A percentile compares a stretch with the other conserved stretches of the same genome.
These are phyloP conservation scores for Geranium brycei DNA, from an alignment of 345 rosid species.

Conservation along the genomic window DNA sequence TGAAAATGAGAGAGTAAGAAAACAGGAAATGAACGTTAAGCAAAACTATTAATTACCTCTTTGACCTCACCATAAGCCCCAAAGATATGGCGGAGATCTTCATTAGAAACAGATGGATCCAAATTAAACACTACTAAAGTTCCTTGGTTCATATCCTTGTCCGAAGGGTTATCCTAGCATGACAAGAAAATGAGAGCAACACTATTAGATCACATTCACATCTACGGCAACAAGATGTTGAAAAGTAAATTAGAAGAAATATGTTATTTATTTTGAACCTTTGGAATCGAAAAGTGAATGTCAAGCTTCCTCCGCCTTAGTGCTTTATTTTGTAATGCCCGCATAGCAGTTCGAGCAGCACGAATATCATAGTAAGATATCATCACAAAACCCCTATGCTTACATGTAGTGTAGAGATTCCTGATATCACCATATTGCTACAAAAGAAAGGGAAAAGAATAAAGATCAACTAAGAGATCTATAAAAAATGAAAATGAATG, in stretches of 20 bases:
- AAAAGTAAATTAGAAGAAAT: not conserved
- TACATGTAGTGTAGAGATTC: conserved; percentile 84
- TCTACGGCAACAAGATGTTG: not conserved
- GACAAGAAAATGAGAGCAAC: not conserved
- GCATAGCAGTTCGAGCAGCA: conserved; percentile 86
- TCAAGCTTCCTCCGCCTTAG: conserved; percentile 79
- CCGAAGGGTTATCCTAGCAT: conserved; percentile 79
- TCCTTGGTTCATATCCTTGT: conserved; percentile 90
- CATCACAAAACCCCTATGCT: conserved; percentile 95
- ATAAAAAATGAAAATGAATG: not conserved
- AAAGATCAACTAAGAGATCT: not conserved
- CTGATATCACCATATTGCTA: conserved; percentile 94
- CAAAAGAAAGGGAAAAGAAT: conserved; percentile 8
- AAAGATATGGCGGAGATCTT: conserved; percentile 69
- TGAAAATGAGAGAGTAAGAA: not conserved
- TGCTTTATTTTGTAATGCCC: conserved; percentile 75
- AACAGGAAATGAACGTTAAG: conserved; percentile 1
- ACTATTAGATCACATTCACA: not conserved
- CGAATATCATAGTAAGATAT: conserved; percentile 90
- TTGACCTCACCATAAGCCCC: conserved; percentile 86
- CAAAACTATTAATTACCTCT: conserved; percentile 38
- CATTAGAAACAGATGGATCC: conserved; percentile 78
- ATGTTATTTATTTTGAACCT: conserved; percentile 25
- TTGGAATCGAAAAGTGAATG: conserved; percentile 93
- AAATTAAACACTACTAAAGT: conserved; percentile 86